Percentiles rank a stretch among this genome's conserved stretches.
Evolutionary conservation across 1,284 basidiomycete genomes (phyloP).

Genomic region (Rhodotorula sp.): DNA sequence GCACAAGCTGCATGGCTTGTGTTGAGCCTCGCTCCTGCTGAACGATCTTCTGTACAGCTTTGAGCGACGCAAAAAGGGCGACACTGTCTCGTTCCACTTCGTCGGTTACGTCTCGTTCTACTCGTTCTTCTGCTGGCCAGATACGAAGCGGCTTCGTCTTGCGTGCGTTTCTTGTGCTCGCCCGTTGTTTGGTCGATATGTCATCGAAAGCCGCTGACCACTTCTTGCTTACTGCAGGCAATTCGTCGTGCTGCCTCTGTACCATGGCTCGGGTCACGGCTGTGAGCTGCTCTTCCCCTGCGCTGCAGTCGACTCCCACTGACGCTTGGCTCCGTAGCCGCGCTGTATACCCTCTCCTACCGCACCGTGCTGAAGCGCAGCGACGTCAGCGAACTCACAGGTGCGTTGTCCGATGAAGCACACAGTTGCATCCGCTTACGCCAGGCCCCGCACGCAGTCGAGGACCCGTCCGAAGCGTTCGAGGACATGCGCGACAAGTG

Average conservation of each 20-base stretch:
- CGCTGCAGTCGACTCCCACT: slow-evolving; percentile 6
- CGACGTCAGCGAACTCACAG: slow-evolving; percentile 75
- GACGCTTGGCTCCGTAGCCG: slow-evolving; percentile 58
- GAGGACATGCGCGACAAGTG: slow-evolving; percentile 91
- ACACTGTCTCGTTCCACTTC: slow-evolving; percentile 73
- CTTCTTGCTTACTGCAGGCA: slow-evolving; percentile 59
- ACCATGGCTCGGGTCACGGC: slow-evolving; percentile 85
- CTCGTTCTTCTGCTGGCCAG: slow-evolving; percentile 90
- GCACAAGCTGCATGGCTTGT: neutral
- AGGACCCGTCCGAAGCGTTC: slow-evolving; percentile 95
- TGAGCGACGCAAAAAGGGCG: slow-evolving; percentile 69
- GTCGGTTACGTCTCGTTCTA: slow-evolving; percentile 88
- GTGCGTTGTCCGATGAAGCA: neutral
- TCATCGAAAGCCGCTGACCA: slow-evolving; percentile 19
- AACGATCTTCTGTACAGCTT: slow-evolving; percentile 58
- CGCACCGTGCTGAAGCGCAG: slow-evolving; percentile 67
- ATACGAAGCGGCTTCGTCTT: slow-evolving; percentile 76
- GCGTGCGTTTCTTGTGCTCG: slow-evolving; percentile 60
- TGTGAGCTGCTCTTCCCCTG: slow-evolving; percentile 56
- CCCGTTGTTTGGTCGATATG: neutral
- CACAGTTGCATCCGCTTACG: neutral
- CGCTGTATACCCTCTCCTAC: slow-evolving; percentile 85
- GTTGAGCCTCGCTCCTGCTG: neutral
- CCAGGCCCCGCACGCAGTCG: slow-evolving; percentile 56
- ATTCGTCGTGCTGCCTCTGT: slow-evolving; percentile 90